Evolutionary conservation across 352 stramenopile species (phyloP).

Genomic region (Globisporangium paddicum): DNA sequence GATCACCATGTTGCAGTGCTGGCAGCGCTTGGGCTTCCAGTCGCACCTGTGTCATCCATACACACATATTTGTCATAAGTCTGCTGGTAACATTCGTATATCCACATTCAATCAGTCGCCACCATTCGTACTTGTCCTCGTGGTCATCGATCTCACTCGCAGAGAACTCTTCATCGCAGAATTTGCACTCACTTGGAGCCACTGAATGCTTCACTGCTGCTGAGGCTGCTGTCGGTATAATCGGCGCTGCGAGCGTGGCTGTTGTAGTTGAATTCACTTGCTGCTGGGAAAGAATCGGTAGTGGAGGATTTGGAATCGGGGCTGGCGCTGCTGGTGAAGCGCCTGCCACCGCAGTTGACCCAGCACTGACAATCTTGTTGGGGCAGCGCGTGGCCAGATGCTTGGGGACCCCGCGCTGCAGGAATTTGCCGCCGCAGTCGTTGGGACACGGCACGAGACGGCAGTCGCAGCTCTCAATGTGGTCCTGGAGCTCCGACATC

Average conservation of each 20-base stretch:
- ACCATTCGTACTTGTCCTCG: conserved; percentile 39
- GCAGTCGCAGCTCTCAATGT: conserved; percentile 81
- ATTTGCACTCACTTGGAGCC: conserved; percentile 60
- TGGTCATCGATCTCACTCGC: conserved; percentile 48
- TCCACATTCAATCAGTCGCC: too few relatives aligned
- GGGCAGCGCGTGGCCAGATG: conserved; percentile 70
- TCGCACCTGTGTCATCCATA: conserved; percentile 37
- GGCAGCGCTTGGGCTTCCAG: conserved; percentile 72
- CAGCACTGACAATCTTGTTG: too few relatives aligned
- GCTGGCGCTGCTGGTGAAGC: neutral
- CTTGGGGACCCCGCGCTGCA: conserved; percentile 71
- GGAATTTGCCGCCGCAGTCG: conserved; percentile 72
- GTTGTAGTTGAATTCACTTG: neutral
- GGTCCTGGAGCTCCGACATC: conserved; percentile 70
- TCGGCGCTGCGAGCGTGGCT: neutral
- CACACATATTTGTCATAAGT: too few relatives aligned
- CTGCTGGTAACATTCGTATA: too few relatives aligned
- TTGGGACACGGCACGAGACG: conserved; percentile 73
- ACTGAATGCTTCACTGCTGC: neutral
- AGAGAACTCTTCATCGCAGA: conserved; percentile 72
- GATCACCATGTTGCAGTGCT: conserved; percentile 83
- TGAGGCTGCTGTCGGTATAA: neutral
- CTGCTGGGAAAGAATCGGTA: neutral
- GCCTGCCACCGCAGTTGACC: too few relatives aligned
- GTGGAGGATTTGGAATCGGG: neutral